Conservation (phyloP, 176 grass and related monocot genomes). For the Juncus inflexus region DNA sequence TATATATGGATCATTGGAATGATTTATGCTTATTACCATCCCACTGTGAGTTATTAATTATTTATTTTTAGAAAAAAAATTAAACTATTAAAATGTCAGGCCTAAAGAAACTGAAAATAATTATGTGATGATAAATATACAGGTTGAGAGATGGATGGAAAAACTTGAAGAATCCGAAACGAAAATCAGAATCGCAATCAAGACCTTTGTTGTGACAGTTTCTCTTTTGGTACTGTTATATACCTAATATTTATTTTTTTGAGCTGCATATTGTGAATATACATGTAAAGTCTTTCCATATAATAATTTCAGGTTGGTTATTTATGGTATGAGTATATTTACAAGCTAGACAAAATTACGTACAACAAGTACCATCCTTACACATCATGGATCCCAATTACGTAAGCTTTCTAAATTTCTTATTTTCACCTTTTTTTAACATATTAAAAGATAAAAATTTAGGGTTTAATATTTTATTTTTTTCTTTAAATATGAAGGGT, state of each 20-base stretch:
- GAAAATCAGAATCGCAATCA: slow-evolving; percentile 69
- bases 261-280: slow-evolving; percentile 13
- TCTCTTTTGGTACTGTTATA: slow-evolving; percentile 63
- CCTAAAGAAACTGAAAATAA: slow-evolving; percentile 18
- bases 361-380: slow-evolving; percentile 99
- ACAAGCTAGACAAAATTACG: slow-evolving; percentile 92
- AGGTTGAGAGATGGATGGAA: slow-evolving; percentile 99
- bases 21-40: slow-evolving; percentile 98
- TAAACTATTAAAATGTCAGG: slow-evolving; percentile 16
- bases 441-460: slow-evolving; percentile 26
- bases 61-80: slow-evolving; percentile 22
- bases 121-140: neutral
- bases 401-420: slow-evolving; percentile 40
- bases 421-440: slow-evolving; percentile 5
- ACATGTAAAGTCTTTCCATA: slow-evolving; percentile 2
- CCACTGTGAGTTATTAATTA: slow-evolving; percentile 54
- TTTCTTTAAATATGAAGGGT: slow-evolving; percentile 50
- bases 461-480: slow-evolving; percentile 35
- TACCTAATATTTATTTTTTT: neutral
- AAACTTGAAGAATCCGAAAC: slow-evolving; percentile 92
- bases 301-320: slow-evolving; percentile 66
- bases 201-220: slow-evolving; percentile 57
- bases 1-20: slow-evolving; percentile 99
- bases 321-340: slow-evolving; percentile 97
- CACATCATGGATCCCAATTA: slow-evolving; percentile 99